A percentile compares a stretch with the other conserved stretches of the same genome.
These are phyloP conservation scores for Cordyceps farinosa DNA, from an alignment of 2,329 filamentous ascomycete species.

Conservation along the genomic window DNA sequence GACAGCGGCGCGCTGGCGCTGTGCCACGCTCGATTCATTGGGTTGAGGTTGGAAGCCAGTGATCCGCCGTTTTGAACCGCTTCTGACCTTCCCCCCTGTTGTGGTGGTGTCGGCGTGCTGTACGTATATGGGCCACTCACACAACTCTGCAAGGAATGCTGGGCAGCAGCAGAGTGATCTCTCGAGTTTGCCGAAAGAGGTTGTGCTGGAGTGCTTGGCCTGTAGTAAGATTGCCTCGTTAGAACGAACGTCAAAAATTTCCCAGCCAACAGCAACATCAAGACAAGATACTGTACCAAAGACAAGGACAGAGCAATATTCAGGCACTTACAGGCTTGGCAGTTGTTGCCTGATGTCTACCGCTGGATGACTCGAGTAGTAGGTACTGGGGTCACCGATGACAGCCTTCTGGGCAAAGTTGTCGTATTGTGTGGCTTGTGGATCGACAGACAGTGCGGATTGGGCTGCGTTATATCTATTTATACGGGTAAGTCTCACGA, in stretches of 20 bases:
- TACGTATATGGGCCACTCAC: background rate
- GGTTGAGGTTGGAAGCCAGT: background rate
- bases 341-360: background rate
- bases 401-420: too few relatives aligned
- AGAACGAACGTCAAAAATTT: background rate
- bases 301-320: background rate
- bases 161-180: background rate
- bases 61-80: background rate
- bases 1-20: background rate
- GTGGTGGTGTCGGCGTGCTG: background rate
- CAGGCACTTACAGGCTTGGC: conserved; percentile 1
- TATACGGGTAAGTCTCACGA: conserved; percentile 7
- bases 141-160: background rate
- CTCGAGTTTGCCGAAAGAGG: background rate
- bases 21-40: background rate
- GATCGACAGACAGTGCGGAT: background rate
- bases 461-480: background rate
- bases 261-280: background rate
- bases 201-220: background rate
- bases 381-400: background rate
- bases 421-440: background rate
- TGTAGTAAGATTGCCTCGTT: background rate
- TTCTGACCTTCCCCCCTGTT: background rate
- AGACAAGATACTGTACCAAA: background rate
- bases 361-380: background rate